Conservation (phyloP, 345 rosid genomes). For the Gossypium raimondii region DNA sequence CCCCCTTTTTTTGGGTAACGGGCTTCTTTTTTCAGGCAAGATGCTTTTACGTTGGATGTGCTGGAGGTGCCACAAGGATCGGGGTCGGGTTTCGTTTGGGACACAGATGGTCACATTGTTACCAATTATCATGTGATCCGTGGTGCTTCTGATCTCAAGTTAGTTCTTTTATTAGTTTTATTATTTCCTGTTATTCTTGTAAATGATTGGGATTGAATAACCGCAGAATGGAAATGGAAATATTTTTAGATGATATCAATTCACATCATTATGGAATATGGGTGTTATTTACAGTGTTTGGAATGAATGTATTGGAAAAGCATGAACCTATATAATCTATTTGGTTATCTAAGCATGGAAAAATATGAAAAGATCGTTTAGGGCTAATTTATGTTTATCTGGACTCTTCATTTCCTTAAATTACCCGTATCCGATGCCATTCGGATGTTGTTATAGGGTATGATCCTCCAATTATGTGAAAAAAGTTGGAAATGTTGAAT, state of each 20-base stretch:
- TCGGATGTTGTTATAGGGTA: too few species aligned
- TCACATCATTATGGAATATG: not conserved
- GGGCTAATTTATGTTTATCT: not conserved
- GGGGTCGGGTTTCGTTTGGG: constrained; percentile 97
- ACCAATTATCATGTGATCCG: constrained; percentile 96
- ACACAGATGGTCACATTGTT: constrained; percentile 72
- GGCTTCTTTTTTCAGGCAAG: constrained; percentile 53
- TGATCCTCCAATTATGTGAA: too few species aligned
- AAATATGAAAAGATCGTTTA: not conserved
- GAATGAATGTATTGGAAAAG: not conserved
- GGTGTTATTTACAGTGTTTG: not conserved
- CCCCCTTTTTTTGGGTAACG: not conserved
- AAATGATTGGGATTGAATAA: not conserved
- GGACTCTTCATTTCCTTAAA: too few species aligned
- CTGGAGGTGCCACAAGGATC: constrained; percentile 98
- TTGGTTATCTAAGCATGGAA: not conserved
- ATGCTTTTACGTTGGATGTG: constrained; percentile 86
- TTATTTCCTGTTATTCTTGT: not conserved
- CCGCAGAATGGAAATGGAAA: not conserved
- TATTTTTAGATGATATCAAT: not conserved
- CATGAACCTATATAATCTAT: not conserved
- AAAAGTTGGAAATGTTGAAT: too few species aligned
- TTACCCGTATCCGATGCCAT: too few species aligned
- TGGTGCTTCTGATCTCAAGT: constrained; percentile 98
- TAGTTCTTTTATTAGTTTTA: constrained; percentile 14